Evolutionary conservation across 805 yeast genomes (phyloP).

Genomic region (Saturnispora serradocipensis): DNA sequence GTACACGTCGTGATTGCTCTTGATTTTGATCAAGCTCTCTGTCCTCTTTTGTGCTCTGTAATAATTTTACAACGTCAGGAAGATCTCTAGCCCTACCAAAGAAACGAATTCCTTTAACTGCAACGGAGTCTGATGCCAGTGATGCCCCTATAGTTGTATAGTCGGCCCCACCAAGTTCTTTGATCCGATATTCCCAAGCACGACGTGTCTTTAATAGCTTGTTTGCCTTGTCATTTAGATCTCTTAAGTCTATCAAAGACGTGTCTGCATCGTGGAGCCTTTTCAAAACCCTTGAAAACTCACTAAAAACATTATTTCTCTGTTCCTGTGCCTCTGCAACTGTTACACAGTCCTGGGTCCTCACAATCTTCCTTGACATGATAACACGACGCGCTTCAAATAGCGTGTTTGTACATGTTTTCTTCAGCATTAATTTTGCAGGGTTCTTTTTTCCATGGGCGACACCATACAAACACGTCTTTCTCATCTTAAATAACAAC

Average conservation of each 20-base stretch:
- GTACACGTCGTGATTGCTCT: background rate
- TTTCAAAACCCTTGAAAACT: constrained; percentile 52
- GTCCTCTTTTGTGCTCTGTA: constrained; percentile 27
- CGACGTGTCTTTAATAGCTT: constrained; percentile 54
- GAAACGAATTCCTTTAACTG: constrained; percentile 52
- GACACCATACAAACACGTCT: background rate
- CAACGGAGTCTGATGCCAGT: constrained; percentile 1
- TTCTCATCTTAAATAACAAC: background rate
- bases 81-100: constrained; percentile 79
- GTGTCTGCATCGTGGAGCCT: constrained; percentile 52
- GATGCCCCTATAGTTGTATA: constrained; percentile 21
- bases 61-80: constrained; percentile 53
- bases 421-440: background rate
- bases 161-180: constrained; percentile 66
- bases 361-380: constrained; percentile 9
- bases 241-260: constrained; percentile 57
- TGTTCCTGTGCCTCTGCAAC: constrained; percentile 64
- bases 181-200: constrained; percentile 73
- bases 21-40: constrained; percentile 13
- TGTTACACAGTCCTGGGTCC: constrained; percentile 28
- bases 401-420: background rate
- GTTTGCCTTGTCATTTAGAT: constrained; percentile 66
- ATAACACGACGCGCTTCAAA: background rate
- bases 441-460: background rate
- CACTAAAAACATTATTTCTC: constrained; percentile 52